Evolutionary conservation across 1,139 yeast genomes (phyloP).

Genomic region (Blastobotrys illinoisensis): DNA sequence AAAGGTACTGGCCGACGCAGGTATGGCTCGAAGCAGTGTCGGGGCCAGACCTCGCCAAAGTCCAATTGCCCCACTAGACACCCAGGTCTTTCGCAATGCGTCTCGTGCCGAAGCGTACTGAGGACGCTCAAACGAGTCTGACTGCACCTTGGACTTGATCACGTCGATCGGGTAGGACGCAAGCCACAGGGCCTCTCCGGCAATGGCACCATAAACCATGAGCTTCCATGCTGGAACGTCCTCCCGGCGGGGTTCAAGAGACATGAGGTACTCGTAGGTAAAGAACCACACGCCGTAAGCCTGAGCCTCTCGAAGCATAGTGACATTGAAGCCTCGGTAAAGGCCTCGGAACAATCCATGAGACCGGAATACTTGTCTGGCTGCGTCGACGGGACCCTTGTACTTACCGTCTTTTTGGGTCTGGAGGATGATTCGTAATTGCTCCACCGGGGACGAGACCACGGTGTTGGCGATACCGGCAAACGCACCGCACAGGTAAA

Average conservation of each 20-base stretch:
- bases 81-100: constrained; percentile 46
- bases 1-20: constrained; percentile 73
- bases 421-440: constrained; percentile 64
- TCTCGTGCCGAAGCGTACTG: constrained; percentile 43
- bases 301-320: constrained; percentile 63
- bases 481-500: constrained; percentile 65
- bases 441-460: constrained; percentile 71
- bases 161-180: constrained; percentile 69
- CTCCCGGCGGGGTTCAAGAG: constrained; percentile 34
- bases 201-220: constrained; percentile 58
- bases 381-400: constrained; percentile 45
- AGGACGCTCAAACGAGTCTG: constrained; percentile 52
- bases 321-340: constrained; percentile 56
- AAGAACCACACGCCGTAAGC: constrained; percentile 83
- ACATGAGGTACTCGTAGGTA: constrained; percentile 60
- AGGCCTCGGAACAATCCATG: constrained; percentile 50
- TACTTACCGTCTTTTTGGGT: constrained; percentile 42
- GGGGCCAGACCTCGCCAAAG: constrained; percentile 73
- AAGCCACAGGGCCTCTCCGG: constrained; percentile 71
- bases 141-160: constrained; percentile 62
- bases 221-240: constrained; percentile 59
- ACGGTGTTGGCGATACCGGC: constrained; percentile 78
- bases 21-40: constrained; percentile 62
- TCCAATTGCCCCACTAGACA: constrained; percentile 47
- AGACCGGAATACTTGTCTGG: constrained; percentile 40